phyloP scores from a whole-genome alignment of 331 rosid genomes.

The Prunus yedoensis region DNA sequence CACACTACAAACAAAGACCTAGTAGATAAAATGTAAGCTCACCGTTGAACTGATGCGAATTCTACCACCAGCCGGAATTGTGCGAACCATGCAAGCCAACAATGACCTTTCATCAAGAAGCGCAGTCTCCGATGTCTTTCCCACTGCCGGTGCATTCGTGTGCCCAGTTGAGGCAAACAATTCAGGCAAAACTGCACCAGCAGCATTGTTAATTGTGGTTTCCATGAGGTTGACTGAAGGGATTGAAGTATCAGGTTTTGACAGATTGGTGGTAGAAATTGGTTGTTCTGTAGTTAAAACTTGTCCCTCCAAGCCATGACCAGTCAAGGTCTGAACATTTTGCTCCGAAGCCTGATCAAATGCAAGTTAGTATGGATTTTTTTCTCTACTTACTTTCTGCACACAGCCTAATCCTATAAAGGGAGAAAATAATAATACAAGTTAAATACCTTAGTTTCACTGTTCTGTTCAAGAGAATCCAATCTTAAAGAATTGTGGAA shows the following conservation, averaged over 20 bases:
- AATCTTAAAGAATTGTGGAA: slow-evolving; percentile 67
- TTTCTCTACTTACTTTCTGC: slow-evolving; percentile 2
- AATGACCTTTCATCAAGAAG: slow-evolving; percentile 87
- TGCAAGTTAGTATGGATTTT: slow-evolving; percentile 12
- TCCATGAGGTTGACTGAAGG: slow-evolving; percentile 51
- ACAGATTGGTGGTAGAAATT: slow-evolving; percentile 44
- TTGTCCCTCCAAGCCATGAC: slow-evolving; percentile 48
- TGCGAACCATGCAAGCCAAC: slow-evolving; percentile 85
- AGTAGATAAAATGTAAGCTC: slow-evolving; percentile 15
- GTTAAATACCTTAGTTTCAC: slow-evolving; percentile 55
- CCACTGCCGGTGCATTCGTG: slow-evolving; percentile 29
- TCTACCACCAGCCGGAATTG: slow-evolving; percentile 93
- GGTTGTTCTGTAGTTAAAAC: slow-evolving; percentile 46
- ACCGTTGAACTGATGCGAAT: slow-evolving; percentile 89
- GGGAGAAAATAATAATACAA: neutral
- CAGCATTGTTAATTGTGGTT: slow-evolving; percentile 32
- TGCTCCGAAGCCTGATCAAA: slow-evolving; percentile 46
- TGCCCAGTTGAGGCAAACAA: slow-evolving; percentile 52
- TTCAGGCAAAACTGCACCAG: slow-evolving; percentile 55
- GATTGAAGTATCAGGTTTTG: slow-evolving; percentile 37
- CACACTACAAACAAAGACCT: slow-evolving; percentile 7
- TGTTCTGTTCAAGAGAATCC: slow-evolving; percentile 52
- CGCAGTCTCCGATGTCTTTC: slow-evolving; percentile 49
- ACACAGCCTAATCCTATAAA: neutral
- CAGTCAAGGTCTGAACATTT: slow-evolving; percentile 34